Evolutionary conservation across 148 eudicot species (phyloP).

Genomic region (Cornus kousa): DNA sequence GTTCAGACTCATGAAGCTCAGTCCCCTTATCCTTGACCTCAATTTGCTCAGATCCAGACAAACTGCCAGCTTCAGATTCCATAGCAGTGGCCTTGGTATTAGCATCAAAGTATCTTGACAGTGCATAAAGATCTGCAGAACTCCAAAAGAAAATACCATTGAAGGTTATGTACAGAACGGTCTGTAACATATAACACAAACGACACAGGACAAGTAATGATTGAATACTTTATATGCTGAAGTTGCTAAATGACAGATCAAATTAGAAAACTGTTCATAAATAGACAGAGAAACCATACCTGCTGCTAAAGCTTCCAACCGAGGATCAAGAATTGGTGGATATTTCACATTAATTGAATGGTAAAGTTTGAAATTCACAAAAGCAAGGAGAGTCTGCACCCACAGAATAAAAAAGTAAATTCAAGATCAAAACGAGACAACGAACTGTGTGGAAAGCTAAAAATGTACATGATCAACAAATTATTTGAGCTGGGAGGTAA

Average conservation of each 20-base stretch:
- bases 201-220: background rate
- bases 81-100: conserved; percentile 28
- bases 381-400: conserved; percentile 78
- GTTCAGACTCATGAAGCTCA: conserved; percentile 59
- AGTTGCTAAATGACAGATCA: conserved; percentile 3
- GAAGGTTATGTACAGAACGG: background rate
- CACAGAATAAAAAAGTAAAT: background rate
- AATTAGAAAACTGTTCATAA: background rate
- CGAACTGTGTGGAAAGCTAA: background rate
- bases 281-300: conserved; percentile 32
- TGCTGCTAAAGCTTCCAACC: conserved; percentile 85
- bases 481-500: background rate
- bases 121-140: conserved; percentile 79
- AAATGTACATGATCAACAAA: background rate
- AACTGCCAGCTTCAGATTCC: conserved; percentile 21
- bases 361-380: conserved; percentile 75
- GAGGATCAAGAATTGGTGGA: conserved; percentile 90
- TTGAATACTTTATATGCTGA: background rate
- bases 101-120: conserved; percentile 66
- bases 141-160: conserved; percentile 6
- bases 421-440: background rate
- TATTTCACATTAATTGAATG: conserved; percentile 72
- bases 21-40: conserved; percentile 25
- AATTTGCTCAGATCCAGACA: conserved; percentile 31
- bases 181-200: background rate